Conservation (phyloP, 495 filamentous ascomycete species). For the Podospora pseudocomata region DNA sequence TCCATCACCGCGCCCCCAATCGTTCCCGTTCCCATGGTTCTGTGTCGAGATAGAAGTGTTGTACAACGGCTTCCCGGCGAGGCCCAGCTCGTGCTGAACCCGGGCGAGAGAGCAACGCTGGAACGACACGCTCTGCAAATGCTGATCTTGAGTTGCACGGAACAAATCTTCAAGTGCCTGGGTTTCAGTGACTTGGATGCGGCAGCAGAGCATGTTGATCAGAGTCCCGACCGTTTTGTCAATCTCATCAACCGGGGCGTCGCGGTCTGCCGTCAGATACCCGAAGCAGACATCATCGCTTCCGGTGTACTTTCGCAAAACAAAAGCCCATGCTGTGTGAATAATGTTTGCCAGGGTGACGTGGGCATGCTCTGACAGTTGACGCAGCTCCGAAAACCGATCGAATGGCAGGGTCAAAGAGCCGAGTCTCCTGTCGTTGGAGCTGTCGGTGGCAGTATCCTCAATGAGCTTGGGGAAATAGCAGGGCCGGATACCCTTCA, state of each 20-base stretch:
- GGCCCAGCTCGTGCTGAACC: slow-evolving; percentile 54
- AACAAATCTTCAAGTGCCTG: slow-evolving; percentile 42
- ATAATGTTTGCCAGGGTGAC: slow-evolving; percentile 34
- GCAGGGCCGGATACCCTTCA: slow-evolving; percentile 48
- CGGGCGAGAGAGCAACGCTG: slow-evolving; percentile 53
- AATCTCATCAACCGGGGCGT: slow-evolving; percentile 43
- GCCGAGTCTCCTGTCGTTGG: not conserved
- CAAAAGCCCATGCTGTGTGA: slow-evolving; percentile 42
- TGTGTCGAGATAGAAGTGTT: slow-evolving; percentile 54
- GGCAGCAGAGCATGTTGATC: slow-evolving; percentile 58
- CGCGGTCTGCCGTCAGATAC: slow-evolving; percentile 51
- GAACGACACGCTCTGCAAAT: slow-evolving; percentile 46
- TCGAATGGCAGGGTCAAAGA: slow-evolving; percentile 17
- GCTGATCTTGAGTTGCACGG: slow-evolving; percentile 47
- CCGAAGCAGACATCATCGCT: slow-evolving; percentile 49
- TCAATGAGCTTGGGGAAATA: slow-evolving; percentile 42
- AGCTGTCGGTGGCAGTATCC: not conserved
- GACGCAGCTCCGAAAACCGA: slow-evolving; percentile 22
- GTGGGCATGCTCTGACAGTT: slow-evolving; percentile 19
- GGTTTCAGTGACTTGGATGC: slow-evolving; percentile 30
- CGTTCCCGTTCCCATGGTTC: slow-evolving; percentile 14
- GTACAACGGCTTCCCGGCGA: slow-evolving; percentile 50
- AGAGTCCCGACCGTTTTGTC: slow-evolving; percentile 48
- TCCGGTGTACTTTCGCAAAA: slow-evolving; percentile 32
- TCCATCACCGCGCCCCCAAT: not conserved